phyloP scores from a whole-genome alignment of 2,329 filamentous ascomycete genomes.

The Trichoderma sp. region DNA sequence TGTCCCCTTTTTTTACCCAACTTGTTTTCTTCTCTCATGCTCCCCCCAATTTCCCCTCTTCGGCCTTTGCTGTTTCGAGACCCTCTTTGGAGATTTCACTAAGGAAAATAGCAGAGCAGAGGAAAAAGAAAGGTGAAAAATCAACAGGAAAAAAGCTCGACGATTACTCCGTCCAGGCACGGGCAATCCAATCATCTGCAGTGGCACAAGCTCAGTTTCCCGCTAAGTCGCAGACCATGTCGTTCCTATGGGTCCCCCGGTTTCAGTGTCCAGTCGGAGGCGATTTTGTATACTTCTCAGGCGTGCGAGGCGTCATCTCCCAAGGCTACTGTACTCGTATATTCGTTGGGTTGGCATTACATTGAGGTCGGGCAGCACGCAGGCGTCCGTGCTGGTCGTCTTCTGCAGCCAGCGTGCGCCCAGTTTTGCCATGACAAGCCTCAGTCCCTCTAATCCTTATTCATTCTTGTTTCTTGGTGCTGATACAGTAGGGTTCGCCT shows the following conservation, averaged over 20 bases:
- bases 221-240: conserved; percentile 18
- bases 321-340: not conserved
- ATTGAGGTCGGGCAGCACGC: conserved; percentile 24
- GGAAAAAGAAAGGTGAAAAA: not conserved
- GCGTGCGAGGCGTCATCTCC: conserved; percentile 16
- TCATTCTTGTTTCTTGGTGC: not conserved
- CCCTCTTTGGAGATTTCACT: not conserved
- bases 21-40: not conserved
- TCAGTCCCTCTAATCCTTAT: not conserved
- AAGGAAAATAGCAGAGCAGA: not conserved
- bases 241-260: conserved; percentile 2
- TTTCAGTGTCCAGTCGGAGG: conserved; percentile 20
- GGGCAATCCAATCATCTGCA: conserved; percentile 16
- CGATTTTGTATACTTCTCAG: not conserved
- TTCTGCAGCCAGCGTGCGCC: not conserved
- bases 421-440: not conserved
- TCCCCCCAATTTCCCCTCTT: not conserved
- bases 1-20: not conserved
- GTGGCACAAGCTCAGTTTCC: conserved; percentile 21
- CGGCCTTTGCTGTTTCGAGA: conserved; percentile 17
- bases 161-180: not conserved
- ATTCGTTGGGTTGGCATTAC: conserved; percentile 17
- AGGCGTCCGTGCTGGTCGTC: not conserved
- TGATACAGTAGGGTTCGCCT: not conserved
- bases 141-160: not conserved